Conservation (phyloP, 2,329 filamentous ascomycete species). For the Mariannaea elegans region DNA sequence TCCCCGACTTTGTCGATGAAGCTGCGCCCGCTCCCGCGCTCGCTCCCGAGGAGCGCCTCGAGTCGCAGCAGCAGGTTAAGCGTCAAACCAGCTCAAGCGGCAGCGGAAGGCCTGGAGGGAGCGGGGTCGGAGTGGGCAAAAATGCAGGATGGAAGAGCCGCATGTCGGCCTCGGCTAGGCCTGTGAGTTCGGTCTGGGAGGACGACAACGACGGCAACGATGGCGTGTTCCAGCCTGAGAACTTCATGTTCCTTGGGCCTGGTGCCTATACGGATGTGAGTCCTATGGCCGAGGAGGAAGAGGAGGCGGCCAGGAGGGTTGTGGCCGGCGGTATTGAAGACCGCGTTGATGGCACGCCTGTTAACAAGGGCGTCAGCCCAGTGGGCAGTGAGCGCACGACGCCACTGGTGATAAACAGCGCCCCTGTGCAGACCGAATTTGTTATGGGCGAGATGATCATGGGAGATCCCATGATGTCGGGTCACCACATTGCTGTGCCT, state of each 20-base stretch:
- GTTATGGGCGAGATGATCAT: conserved; percentile 11
- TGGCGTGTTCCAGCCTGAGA: conserved; percentile 60
- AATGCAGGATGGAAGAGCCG: conserved; percentile 27
- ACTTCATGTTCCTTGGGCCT: conserved; percentile 62
- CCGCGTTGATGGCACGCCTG: conserved; percentile 23
- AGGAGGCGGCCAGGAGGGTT: conserved; percentile 42
- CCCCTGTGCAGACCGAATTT: conserved; percentile 8
- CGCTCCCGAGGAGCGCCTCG: conserved; percentile 61
- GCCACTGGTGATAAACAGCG: conserved; percentile 35
- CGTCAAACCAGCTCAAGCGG: conserved; percentile 40
- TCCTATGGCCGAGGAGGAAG: conserved; percentile 53
- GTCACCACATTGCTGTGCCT: conserved; percentile 19
- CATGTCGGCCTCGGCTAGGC: conserved; percentile 47
- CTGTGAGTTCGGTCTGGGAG: conserved; percentile 46
- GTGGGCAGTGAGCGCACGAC: conserved; percentile 42
- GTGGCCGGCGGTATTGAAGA: conserved; percentile 35
- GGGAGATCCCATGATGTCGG: conserved; percentile 1
- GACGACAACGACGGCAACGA: conserved; percentile 42
- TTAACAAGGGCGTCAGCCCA: conserved; percentile 41
- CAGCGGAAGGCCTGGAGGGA: conserved; percentile 13
- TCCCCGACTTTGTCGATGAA: conserved; percentile 59
- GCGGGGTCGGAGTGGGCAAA: conserved; percentile 14
- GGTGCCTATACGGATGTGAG: conserved; percentile 57
- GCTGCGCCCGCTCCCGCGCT: conserved; percentile 50
- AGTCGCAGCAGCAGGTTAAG: conserved; percentile 60